A percentile compares a stretch with the other conserved stretches of the same genome.
Conservation (phyloP, 2,329 filamentous ascomycete genomes). For the Thielaviopsis euricoi region DNA sequence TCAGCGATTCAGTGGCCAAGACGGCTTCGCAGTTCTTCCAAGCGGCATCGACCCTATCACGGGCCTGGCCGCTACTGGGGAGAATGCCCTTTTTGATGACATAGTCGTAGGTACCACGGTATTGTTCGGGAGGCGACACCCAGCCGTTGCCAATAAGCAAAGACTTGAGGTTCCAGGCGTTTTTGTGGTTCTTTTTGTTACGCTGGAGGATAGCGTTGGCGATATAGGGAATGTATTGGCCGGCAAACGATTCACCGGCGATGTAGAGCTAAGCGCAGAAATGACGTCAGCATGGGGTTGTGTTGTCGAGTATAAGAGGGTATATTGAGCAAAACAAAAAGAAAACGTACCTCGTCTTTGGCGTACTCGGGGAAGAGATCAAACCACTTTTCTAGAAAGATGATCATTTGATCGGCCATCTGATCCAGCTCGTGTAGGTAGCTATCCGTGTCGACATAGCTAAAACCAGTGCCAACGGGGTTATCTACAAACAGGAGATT, state of each 20-base stretch:
- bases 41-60: constrained; percentile 43
- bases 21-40: constrained; percentile 53
- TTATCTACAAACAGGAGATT: constrained; percentile 96
- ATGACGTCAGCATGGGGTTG: constrained; percentile 2
- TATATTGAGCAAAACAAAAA: constrained; percentile 19
- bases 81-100: constrained; percentile 44
- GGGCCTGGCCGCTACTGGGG: constrained; percentile 37
- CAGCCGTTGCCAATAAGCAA: constrained; percentile 94
- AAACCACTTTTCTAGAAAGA: constrained; percentile 87
- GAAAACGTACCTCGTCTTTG: constrained; percentile 61
- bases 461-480: constrained; percentile 90
- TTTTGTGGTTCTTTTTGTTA: constrained; percentile 45
- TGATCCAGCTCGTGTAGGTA: constrained; percentile 72
- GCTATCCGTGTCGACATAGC: constrained; percentile 80
- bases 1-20: constrained; percentile 28
- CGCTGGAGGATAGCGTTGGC: constrained; percentile 78
- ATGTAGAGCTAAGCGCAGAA: constrained; percentile 56
- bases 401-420: constrained; percentile 79
- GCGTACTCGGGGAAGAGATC: constrained; percentile 79
- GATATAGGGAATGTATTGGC: constrained; percentile 94
- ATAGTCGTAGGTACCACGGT: constrained; percentile 69
- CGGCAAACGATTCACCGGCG: constrained; percentile 85
- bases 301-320: too few relatives aligned
- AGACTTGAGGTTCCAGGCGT: constrained; percentile 61
- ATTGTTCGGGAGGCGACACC: constrained; percentile 84